Evolutionary conservation across 306 rosid genomes (phyloP).

Genomic region (Gillenia trifoliata): DNA sequence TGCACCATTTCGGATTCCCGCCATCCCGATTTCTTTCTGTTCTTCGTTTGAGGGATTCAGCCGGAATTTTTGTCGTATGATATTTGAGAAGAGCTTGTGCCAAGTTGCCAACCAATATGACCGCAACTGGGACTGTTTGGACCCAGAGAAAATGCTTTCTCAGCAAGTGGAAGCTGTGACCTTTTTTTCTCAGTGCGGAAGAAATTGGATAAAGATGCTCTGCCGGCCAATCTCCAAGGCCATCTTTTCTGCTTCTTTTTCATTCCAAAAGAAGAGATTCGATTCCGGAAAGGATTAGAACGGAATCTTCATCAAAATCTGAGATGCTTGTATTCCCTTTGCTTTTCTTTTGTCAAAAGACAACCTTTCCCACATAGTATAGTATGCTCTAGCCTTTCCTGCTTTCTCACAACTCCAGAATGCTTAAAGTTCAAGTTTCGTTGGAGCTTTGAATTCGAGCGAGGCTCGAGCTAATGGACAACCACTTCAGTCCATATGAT

Average conservation of each 20-base stretch:
- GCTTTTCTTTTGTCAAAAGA: background rate
- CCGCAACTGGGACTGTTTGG: background rate
- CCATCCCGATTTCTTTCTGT: background rate
- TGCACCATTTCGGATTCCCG: background rate
- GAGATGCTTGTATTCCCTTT: background rate
- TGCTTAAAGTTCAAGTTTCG: background rate
- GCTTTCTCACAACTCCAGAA: background rate
- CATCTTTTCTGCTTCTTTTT: constrained; percentile 10
- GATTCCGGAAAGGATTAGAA: background rate
- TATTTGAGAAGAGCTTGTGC: background rate
- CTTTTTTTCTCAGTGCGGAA: constrained; percentile 4
- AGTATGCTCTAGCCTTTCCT: constrained; percentile 2
- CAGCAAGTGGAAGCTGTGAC: constrained; percentile 15
- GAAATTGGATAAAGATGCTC: constrained; percentile 22
- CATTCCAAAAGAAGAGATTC: constrained; percentile 5
- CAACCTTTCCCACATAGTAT: background rate
- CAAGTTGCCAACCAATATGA: background rate
- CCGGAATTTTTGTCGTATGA: background rate
- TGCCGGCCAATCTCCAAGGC: constrained; percentile 11
- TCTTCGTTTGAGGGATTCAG: background rate
- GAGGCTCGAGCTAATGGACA: background rate
- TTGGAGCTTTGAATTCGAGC: background rate
- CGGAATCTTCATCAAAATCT: constrained; percentile 22
- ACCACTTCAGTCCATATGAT: constrained; percentile 2
- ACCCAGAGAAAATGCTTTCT: constrained; percentile 6